Evolutionary conservation across 2,329 filamentous ascomycete genomes (phyloP), one percentile per base, ranked within the genome.

Genomic region (Helotiales sp.): DNA sequence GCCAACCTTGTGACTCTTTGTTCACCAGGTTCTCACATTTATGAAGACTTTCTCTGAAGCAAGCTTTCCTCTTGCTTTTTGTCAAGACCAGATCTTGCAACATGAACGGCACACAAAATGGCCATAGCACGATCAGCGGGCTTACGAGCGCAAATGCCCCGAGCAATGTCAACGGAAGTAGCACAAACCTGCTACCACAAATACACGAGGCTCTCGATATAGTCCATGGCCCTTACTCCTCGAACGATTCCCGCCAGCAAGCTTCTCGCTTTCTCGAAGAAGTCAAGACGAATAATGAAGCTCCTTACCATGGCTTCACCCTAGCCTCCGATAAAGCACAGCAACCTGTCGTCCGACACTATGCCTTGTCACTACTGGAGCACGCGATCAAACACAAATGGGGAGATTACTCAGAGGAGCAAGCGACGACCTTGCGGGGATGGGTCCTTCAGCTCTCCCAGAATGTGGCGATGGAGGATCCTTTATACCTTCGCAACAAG

Each of bases 361-460:
- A 96, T 73, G 95, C 93, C 57, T 82, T 99, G 30, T 96, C 93
- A 27, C 81, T 99, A 56, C 84, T 99, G 64, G 93, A 97, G 69
- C 89, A 96, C 74, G 87, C 91, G 46, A 88, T 98, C 71, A 90
- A 88, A 66, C 93, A 96, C 74, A 86, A 85, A 66, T 96, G 92
- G 85, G 82, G 86, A 33, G 84, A 88, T 49, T 92, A 93, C 69
- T 83, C 81, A 19, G 74, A 80, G 27, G 83, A 86, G 22, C 87
- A 96, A 72, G 84, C 85, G 17, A 76, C 77, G 27, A 82, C 84
- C 52, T 75, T 99, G 55, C 85, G 90, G 50, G 80, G 80, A 58
- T 95, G 93, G 83, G 85, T 96, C 42, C 75, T 96, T 55, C 81
- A 88, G 70, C 85, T 99, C 12, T 90, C 91, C 12, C 84, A 89